Evolutionary conservation across 1,284 basidiomycete genomes (phyloP).

Genomic region (Pholiota adiposa): DNA sequence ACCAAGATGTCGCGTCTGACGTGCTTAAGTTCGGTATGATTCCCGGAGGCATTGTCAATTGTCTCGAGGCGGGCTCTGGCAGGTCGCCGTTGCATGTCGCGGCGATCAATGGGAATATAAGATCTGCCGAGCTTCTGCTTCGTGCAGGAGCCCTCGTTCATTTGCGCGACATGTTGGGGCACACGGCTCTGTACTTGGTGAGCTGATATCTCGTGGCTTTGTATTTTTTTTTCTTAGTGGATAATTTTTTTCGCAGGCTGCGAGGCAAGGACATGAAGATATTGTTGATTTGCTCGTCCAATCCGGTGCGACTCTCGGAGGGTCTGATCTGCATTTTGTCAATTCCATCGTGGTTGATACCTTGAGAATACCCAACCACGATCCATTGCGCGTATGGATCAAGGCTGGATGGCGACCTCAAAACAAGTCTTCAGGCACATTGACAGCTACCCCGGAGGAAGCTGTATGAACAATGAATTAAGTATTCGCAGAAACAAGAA

Average conservation of each 20-base stretch:
- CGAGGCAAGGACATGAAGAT: conserved; percentile 63
- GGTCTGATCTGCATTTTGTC: conserved; percentile 66
- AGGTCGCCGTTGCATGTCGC: conserved; percentile 84
- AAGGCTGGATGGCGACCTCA: conserved; percentile 35
- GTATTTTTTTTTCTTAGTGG: not conserved
- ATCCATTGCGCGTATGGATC: conserved; percentile 54
- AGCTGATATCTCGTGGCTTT: conserved; percentile 26
- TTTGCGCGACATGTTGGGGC: conserved; percentile 75
- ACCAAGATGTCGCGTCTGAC: conserved; percentile 31
- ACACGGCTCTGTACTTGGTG: conserved; percentile 84
- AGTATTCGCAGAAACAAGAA: not conserved
- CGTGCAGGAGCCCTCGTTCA: conserved; percentile 88
- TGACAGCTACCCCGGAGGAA: not conserved
- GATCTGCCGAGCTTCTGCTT: conserved; percentile 65
- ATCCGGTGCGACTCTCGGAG: conserved; percentile 76
- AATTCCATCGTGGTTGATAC: conserved; percentile 54
- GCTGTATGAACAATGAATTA: not conserved
- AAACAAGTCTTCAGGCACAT: not conserved
- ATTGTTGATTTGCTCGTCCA: conserved; percentile 72
- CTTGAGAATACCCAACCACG: conserved; percentile 44
- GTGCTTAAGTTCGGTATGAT: conserved; percentile 40
- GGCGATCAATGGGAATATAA: conserved; percentile 66
- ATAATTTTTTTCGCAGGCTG: conserved; percentile 51
- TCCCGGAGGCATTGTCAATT: conserved; percentile 72
- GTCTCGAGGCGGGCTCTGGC: conserved; percentile 68